A percentile compares a stretch with the other conserved stretches of the same genome.
phyloP scores from a whole-genome alignment of 2,329 filamentous ascomycete genomes.

The Neurospora sp. region DNA sequence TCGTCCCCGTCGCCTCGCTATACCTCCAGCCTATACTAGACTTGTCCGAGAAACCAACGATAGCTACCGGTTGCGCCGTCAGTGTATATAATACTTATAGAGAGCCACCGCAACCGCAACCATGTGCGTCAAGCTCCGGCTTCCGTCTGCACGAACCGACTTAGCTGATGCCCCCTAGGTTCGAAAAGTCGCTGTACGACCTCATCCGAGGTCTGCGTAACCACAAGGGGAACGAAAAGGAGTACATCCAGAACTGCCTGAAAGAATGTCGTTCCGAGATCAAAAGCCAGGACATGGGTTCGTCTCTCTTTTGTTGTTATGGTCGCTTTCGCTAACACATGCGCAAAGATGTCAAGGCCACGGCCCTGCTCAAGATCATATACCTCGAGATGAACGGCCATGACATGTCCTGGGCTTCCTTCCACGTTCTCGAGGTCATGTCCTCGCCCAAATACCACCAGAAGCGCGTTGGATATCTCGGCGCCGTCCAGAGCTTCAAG shows the following conservation, averaged over 20 bases:
- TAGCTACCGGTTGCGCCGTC: background rate
- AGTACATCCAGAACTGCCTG: slow-evolving; percentile 87
- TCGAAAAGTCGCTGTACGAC: slow-evolving; percentile 98
- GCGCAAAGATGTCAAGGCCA: slow-evolving; percentile 77
- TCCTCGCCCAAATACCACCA: slow-evolving; percentile 89
- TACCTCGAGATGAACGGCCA: slow-evolving; percentile 99
- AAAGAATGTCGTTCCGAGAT: slow-evolving; percentile 95
- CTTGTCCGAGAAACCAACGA: background rate
- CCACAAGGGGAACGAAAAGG: slow-evolving; percentile 89
- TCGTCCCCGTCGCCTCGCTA: slow-evolving; percentile 3
- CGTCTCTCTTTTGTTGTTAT: slow-evolving; percentile 20
- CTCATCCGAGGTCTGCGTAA: slow-evolving; percentile 93
- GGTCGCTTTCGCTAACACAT: slow-evolving; percentile 12
- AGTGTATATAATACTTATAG: background rate
- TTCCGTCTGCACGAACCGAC: background rate
- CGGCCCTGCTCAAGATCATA: slow-evolving; percentile 86
- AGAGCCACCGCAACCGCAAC: slow-evolving; percentile 4
- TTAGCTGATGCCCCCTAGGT: slow-evolving; percentile 49
- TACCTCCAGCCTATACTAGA: background rate
- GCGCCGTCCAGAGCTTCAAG: slow-evolving; percentile 90
- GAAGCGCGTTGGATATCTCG: slow-evolving; percentile 91
- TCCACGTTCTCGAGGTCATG: slow-evolving; percentile 98
- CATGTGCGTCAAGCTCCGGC: slow-evolving; percentile 15
- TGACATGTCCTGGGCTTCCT: slow-evolving; percentile 99
- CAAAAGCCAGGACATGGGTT: slow-evolving; percentile 85